A percentile compares a stretch with the other conserved stretches of the same genome.
phyloP scores from a whole-genome alignment of 75 land plant genomes.

The Azolla pinnata region DNA sequence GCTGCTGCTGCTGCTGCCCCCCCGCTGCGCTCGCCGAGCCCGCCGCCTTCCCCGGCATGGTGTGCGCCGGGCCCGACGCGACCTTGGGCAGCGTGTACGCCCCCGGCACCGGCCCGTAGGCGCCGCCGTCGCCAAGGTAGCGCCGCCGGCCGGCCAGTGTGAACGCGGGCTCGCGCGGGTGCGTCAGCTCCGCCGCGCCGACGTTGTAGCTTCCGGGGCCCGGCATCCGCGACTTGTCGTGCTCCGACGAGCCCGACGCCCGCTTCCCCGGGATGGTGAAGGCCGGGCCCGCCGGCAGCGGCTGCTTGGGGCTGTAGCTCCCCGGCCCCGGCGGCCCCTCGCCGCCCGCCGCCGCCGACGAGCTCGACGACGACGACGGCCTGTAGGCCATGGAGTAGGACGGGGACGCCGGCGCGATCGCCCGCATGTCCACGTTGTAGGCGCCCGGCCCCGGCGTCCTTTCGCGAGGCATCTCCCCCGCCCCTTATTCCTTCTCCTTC shows the following conservation, averaged over 20 bases:
- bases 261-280: constrained; percentile 8
- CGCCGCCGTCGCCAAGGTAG: background rate
- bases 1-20: too few species aligned
- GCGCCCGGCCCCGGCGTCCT: constrained; percentile 20
- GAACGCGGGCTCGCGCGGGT: constrained; percentile 7
- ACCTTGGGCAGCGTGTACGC: constrained; percentile 1
- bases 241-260: background rate
- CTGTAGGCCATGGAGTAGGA: constrained; percentile 11
- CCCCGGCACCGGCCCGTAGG: constrained; percentile 1
- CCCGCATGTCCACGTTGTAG: constrained; percentile 10
- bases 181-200: constrained; percentile 1
- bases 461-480: constrained; percentile 4
- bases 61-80: constrained; percentile 1
- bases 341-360: too few species aligned
- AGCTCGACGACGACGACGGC: background rate
- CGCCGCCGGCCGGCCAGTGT: constrained; percentile 1
- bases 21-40: too few species aligned
- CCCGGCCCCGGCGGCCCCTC: constrained; percentile 14
- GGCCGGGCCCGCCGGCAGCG: constrained; percentile 5
- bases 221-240: constrained; percentile 4
- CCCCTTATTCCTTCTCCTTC: background rate
- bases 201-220: constrained; percentile 10
- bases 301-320: constrained; percentile 4
- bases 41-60: constrained; percentile 7
- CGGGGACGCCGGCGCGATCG: constrained; percentile 16